These are phyloP conservation scores for Pythium coloratum DNA, from an alignment of 352 stramenopile species.

Conservation along the genomic window DNA sequence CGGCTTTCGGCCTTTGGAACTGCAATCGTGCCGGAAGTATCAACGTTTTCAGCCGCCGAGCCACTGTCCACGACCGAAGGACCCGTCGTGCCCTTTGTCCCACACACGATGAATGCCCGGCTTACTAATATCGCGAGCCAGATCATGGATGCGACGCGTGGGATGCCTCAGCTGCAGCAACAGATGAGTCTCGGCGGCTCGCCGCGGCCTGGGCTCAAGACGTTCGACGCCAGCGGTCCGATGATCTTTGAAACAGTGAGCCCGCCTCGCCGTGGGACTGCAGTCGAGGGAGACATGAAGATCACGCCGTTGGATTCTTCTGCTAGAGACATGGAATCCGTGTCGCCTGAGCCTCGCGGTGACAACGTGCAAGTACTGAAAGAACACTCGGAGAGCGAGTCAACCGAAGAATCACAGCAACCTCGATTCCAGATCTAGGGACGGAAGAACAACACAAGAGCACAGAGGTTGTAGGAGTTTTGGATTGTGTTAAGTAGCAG, in stretches of 20 bases:
- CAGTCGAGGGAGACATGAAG: neutral
- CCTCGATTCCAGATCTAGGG: neutral
- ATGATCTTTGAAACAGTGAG: neutral
- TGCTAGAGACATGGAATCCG: neutral
- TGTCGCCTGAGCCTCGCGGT: neutral
- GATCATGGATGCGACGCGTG: conserved; percentile 6
- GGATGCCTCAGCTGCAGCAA: neutral
- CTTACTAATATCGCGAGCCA: conserved; percentile 7
- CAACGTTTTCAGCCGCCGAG: neutral
- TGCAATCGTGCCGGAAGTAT: neutral
- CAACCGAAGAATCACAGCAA: neutral
- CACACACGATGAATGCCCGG: neutral
- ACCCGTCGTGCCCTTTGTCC: neutral
- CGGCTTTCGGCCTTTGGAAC: conserved; percentile 1
- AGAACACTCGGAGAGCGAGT: neutral
- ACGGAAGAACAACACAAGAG: neutral
- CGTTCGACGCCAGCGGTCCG: conserved; percentile 1
- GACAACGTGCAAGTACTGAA: neutral
- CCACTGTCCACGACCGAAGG: neutral
- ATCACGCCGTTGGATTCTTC: conserved; percentile 5
- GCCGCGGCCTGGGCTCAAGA: neutral
- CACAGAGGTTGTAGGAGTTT: neutral
- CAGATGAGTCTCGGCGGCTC: neutral
- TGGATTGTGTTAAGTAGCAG: neutral
- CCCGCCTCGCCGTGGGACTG: neutral